Evolutionary conservation across 2,329 filamentous ascomycete species (phyloP), one percentile per base, ranked within the genome.

Genomic region (Phymatotrichopsis omnivora): DNA sequence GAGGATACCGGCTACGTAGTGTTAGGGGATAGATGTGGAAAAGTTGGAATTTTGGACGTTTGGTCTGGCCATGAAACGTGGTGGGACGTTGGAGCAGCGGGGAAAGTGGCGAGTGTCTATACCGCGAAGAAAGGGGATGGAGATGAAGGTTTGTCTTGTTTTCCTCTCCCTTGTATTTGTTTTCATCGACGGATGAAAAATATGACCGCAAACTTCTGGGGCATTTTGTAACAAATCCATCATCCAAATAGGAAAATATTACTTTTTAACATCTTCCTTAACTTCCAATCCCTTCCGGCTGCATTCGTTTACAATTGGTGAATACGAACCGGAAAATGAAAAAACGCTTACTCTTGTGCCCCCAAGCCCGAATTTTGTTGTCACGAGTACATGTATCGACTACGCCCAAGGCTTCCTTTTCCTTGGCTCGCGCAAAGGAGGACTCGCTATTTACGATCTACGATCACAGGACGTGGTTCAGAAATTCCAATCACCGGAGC

Each of bases 361-460:
- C 23, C 14, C 31, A 7, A 30, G 14, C n/a, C 58, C 60, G n/a
- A 64, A 67, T 5, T 75, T 73, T 53, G 65, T 70, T 33, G 62
- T 69, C 20, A 70, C 72, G 0, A 66, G 70, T 7, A 71, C 71
- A 3, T 61, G 64, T 2, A 62, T 65, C 20, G 59, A 66, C 33
- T 60, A 61, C n/a, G 2, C 19, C 7, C 16, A 35, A 7, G 59
- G 58, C 2, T 58, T 66, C n/a, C 60, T 78, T 11, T 56, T 76
- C 29, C 61, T 78, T 3, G 75, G 75, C 8, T 75, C 73, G 0
- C 65, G 74, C 1, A 67, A 68, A 30, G 75, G 75, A 2, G 67
- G 63, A 25, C 56, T 78, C 4, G 62, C 67, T 3, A 46, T 68
- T 10, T 65, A 68, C 34, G 33, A 51, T 23, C 30, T 33, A 14